Evolutionary conservation across 441 rosid species (phyloP), one percentile per base, ranked within the genome.

Genomic region (Adansonia gregorii): DNA sequence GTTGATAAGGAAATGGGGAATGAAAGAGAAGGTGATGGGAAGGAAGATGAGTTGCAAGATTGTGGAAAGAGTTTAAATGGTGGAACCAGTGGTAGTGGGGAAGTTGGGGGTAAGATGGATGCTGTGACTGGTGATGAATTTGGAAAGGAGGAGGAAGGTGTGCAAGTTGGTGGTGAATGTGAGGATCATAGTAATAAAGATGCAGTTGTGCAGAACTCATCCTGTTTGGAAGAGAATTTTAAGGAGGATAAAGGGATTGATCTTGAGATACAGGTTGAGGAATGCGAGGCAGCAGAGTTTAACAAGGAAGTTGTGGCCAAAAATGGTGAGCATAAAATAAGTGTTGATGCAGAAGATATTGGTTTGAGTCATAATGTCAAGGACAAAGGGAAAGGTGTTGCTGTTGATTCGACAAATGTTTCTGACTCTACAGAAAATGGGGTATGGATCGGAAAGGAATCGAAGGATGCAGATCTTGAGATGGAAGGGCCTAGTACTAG

Each of bases 401-500:
- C 90, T 74, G 81, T 82, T 70, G 76, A 86, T 48, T 86, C 84
- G 1, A 64, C 73, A 39, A 74, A 49, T 67, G 79, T 54, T 59
- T 46, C 78, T 74, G 88, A 79, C 67, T 81, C 84, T 56, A 76
- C 79, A 5, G 90, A 88, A 73, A 83, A 85, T 79, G 84, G 83
- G 59, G 59, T 69, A 35, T 84, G 85, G 80, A 72, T 80, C 14
- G 93, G 84, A 80, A 81, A 80, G 69, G 91, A 86, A 67, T 35
- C 85, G 7, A 82, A 80, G 75, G 86, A 85, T 60, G 80, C 54
- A 80, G 89, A 87, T 52, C 88, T 85, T 76, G 92, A 87, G 80
- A 79, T 86, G 75, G 95, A 89, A 85, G 97, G 92, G 72, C 98
- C 95, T 51, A 95, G 99, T 79, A 80, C 79, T 20, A 85, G 95